Conservation (phyloP, 176 grass and related monocot genomes). For the Zoysia japonica region DNA sequence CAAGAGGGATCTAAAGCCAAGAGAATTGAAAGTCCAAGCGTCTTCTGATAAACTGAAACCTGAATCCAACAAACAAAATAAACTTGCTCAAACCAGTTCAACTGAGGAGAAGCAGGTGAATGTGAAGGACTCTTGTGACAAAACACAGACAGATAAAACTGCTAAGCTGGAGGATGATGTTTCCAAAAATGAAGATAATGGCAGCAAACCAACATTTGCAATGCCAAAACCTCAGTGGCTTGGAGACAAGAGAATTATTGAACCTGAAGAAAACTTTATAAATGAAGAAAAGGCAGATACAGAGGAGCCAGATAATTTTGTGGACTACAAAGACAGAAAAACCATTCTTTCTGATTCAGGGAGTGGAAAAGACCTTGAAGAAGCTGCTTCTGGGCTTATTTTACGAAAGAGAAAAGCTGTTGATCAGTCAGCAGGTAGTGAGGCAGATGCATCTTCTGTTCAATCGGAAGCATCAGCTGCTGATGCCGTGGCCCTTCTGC, state of each 20-base stretch:
- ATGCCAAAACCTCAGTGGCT: slow-evolving; percentile 89
- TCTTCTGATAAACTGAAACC: slow-evolving; percentile 31
- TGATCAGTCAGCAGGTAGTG: slow-evolving; percentile 27
- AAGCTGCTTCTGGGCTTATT: slow-evolving; percentile 84
- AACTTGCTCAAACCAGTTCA: slow-evolving; percentile 26
- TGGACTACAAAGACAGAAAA: slow-evolving; percentile 95
- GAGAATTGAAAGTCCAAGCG: slow-evolving; percentile 31
- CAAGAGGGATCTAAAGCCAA: slow-evolving; percentile 69
- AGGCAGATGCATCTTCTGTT: slow-evolving; percentile 50
- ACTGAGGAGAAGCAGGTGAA: slow-evolving; percentile 28
- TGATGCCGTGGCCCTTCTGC: slow-evolving; percentile 88
- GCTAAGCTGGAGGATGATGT: slow-evolving; percentile 23
- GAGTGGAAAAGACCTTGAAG: slow-evolving; percentile 62
- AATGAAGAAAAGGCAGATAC: slow-evolving; percentile 42
- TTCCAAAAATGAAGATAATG: slow-evolving; percentile 45
- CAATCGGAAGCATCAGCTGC: slow-evolving; percentile 77
- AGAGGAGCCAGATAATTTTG: slow-evolving; percentile 77
- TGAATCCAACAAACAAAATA: slow-evolving; percentile 44
- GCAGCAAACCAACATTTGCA: slow-evolving; percentile 49
- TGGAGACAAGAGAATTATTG: slow-evolving; percentile 61
- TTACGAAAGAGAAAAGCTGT: slow-evolving; percentile 69
- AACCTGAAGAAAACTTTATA: slow-evolving; percentile 61
- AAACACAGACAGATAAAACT: slow-evolving; percentile 26
- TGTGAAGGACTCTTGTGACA: slow-evolving; percentile 42
- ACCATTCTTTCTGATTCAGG: slow-evolving; percentile 46